Conservation (phyloP, 129 eudicot species). For the Helichrysum umbraculigerum region DNA sequence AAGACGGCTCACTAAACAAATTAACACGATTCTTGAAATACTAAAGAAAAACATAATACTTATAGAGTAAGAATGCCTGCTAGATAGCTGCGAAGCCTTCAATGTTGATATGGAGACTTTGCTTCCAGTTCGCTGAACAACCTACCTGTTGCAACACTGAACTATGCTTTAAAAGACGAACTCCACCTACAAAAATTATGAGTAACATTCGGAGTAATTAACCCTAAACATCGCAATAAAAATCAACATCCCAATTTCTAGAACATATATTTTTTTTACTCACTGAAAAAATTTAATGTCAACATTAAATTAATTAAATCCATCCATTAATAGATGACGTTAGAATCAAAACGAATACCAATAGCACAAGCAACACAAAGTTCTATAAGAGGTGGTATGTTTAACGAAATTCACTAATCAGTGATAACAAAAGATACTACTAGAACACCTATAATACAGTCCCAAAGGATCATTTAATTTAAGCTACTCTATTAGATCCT, state of each 20-base stretch:
- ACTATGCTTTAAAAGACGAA: too few relatives aligned
- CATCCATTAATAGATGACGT: background rate
- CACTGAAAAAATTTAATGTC: background rate
- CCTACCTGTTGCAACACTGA: too few relatives aligned
- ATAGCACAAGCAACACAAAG: background rate
- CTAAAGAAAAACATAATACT: conserved; percentile 1
- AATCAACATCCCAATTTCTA: background rate
- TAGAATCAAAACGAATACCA: background rate
- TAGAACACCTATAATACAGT: background rate
- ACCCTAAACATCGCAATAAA: too few relatives aligned
- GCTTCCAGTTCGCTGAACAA: too few relatives aligned
- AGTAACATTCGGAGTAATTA: too few relatives aligned
- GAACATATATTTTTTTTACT: background rate
- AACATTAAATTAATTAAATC: background rate
- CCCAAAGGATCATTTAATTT: background rate
- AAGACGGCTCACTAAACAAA: background rate
- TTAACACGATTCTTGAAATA: background rate
- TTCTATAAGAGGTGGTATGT: background rate
- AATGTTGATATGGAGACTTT: too few relatives aligned
- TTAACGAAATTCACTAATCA: background rate
- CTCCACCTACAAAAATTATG: too few relatives aligned
- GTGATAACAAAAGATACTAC: background rate
- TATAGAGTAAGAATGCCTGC: too few relatives aligned
- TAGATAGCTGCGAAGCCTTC: too few relatives aligned
- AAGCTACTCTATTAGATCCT: too few relatives aligned